A percentile compares a stretch with the other conserved stretches of the same genome.
Conservation (phyloP, 2,329 filamentous ascomycete genomes). For the Atkinsonella hypoxylon region DNA sequence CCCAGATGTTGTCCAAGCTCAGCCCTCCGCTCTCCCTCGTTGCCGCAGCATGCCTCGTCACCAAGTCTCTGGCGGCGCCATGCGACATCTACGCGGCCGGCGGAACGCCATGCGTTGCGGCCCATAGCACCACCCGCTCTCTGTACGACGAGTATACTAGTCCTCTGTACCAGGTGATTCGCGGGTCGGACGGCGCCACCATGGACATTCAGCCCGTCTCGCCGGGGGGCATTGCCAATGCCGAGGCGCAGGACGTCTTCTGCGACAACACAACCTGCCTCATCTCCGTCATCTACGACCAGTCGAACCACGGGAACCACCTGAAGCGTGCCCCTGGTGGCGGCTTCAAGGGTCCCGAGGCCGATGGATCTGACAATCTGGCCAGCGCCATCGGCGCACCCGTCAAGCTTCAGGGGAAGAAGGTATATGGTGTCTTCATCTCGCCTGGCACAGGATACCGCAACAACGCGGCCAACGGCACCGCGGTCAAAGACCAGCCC, state of each 20-base stretch:
- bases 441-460: constrained; percentile 52
- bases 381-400: constrained; percentile 48
- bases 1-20: neutral
- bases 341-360: constrained; percentile 41
- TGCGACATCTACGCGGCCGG: constrained; percentile 50
- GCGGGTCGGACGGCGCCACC: constrained; percentile 31
- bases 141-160: constrained; percentile 42
- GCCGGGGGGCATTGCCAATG: constrained; percentile 47
- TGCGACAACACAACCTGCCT: constrained; percentile 49
- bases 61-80: constrained; percentile 18
- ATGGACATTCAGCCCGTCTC: constrained; percentile 3
- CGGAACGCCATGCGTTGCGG: constrained; percentile 50
- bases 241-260: constrained; percentile 47
- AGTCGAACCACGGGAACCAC: constrained; percentile 49
- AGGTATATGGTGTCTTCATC: constrained; percentile 52
- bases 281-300: constrained; percentile 54
- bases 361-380: constrained; percentile 46
- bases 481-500: constrained; percentile 40
- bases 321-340: constrained; percentile 48
- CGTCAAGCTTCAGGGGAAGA: constrained; percentile 46
- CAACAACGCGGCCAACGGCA: constrained; percentile 40
- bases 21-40: neutral
- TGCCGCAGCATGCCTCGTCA: neutral
- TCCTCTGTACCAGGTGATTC: constrained; percentile 47
- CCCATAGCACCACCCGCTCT: constrained; percentile 53